phyloP scores from a whole-genome alignment of 23 red algal species.

The Gracilaria gracilis region DNA sequence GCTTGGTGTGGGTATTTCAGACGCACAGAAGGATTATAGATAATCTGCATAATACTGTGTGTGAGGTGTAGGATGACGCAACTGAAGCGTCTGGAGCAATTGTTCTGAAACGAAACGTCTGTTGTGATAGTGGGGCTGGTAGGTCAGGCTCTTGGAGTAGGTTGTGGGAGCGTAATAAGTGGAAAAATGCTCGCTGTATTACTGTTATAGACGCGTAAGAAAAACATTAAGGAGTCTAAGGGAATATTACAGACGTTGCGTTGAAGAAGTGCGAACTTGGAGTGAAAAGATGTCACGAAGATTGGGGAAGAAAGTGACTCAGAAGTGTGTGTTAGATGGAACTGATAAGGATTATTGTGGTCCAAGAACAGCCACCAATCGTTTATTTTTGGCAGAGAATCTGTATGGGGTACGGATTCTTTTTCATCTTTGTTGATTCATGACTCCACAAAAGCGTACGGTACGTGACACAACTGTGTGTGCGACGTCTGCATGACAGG shows the following conservation, averaged over 20 bases:
- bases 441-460: too few species aligned
- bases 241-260: neutral
- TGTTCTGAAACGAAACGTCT: neutral
- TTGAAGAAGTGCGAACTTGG: neutral
- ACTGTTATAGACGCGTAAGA: neutral
- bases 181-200: neutral
- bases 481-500: too few species aligned
- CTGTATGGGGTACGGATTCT: too few species aligned
- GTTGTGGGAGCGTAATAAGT: neutral
- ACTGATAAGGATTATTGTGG: neutral
- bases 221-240: neutral
- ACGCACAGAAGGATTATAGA: neutral
- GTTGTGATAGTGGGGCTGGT: neutral
- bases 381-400: too few species aligned
- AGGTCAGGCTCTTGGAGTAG: neutral
- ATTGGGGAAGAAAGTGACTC: neutral
- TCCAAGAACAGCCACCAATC: neutral
- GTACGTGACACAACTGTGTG: too few species aligned
- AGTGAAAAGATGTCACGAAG: constrained; percentile 12
- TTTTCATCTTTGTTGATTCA: too few species aligned
- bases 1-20: too few species aligned
- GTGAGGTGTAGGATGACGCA: neutral
- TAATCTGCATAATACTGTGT: neutral
- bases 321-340: neutral
- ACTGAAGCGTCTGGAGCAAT: neutral